Evolutionary conservation across 2,329 filamentous ascomycete species (phyloP).

Genomic region (Falciphora oryzae): DNA sequence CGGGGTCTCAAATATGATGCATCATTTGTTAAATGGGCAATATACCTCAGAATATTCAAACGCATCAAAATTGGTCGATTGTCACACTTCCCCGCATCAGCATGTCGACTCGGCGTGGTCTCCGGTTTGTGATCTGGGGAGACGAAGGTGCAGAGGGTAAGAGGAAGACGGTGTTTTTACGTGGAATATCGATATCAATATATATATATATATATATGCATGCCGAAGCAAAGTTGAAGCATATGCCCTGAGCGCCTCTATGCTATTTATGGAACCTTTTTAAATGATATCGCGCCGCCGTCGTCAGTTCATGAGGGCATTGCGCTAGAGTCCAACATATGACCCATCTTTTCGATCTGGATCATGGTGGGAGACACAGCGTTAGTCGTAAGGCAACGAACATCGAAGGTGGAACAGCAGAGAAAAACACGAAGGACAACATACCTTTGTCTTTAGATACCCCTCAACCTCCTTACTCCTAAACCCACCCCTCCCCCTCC

Average conservation of each 20-base stretch:
- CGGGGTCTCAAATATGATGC: too few relatives aligned
- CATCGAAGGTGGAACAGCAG: not conserved
- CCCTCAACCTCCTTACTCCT: slow-evolving; percentile 84
- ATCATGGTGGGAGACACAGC: slow-evolving; percentile 5
- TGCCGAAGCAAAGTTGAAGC: not conserved
- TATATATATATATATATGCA: not conserved
- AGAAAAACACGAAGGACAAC: slow-evolving; percentile 21
- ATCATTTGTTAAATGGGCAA: too few relatives aligned
- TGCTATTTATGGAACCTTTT: not conserved
- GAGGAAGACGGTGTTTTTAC: too few relatives aligned
- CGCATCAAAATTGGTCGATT: too few relatives aligned
- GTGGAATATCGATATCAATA: not conserved
- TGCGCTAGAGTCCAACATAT: slow-evolving; percentile 57
- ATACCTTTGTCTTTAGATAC: slow-evolving; percentile 90
- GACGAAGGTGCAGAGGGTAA: too few relatives aligned
- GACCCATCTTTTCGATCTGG: slow-evolving; percentile 83
- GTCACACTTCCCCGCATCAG: too few relatives aligned
- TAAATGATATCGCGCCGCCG: not conserved
- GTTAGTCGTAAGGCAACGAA: slow-evolving; percentile 8
- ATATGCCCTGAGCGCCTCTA: not conserved
- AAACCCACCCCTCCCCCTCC: slow-evolving; percentile 81
- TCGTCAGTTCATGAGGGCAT: not conserved
- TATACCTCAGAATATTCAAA: too few relatives aligned
- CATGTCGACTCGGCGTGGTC: too few relatives aligned
- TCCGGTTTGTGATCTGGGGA: too few relatives aligned